Evolutionary conservation across 768 basidiomycete species (phyloP).

Genomic region (Trametes punicea): DNA sequence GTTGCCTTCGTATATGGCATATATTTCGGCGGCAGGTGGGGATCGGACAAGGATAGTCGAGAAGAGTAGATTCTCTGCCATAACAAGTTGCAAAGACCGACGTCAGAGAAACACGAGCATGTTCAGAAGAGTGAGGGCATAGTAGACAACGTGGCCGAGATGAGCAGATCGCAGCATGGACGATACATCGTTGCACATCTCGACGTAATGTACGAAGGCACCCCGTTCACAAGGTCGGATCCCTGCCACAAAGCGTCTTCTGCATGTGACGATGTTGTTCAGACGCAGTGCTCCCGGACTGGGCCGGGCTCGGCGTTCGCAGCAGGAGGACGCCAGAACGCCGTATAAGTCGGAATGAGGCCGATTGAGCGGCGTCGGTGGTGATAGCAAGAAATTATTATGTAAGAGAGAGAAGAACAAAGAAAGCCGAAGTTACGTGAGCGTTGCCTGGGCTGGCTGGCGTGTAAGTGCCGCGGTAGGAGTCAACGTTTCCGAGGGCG

Average conservation of each 20-base stretch:
- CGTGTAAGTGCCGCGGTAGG: neutral
- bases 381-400: neutral
- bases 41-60: conserved; percentile 6
- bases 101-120: conserved; percentile 10
- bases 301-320: neutral
- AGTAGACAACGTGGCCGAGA: conserved; percentile 9
- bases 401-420: neutral
- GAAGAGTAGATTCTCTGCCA: neutral
- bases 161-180: conserved; percentile 1
- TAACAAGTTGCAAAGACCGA: neutral
- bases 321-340: neutral
- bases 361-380: conserved; percentile 11
- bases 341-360: neutral
- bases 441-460: neutral
- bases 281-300: neutral
- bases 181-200: neutral
- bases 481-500: neutral
- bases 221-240: neutral
- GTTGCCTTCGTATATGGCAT: neutral
- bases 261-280: neutral
- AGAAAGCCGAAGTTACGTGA: neutral
- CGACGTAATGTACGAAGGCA: conserved; percentile 2
- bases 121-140: conserved; percentile 2
- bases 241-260: neutral
- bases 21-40: neutral